Percentiles rank a stretch among this genome's conserved stretches.
phyloP scores from a whole-genome alignment of 2,329 filamentous ascomycete genomes.

The Coniella vitis region DNA sequence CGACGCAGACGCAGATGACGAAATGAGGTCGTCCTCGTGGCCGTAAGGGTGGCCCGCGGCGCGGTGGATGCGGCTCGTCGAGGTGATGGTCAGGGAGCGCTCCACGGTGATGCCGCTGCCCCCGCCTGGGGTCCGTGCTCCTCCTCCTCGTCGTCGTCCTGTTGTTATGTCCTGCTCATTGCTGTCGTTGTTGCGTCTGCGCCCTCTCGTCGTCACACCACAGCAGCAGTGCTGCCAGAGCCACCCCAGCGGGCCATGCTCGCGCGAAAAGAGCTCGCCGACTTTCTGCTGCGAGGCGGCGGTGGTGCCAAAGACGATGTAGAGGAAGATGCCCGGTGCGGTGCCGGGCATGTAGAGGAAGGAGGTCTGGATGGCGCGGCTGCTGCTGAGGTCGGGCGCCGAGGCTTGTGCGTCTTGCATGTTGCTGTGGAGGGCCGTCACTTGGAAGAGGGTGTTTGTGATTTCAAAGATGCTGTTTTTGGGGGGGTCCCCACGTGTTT shows the following conservation, averaged over 20 bases:
- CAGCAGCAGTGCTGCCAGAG: background rate
- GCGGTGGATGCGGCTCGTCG: conserved; percentile 1
- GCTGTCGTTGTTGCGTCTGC: too few relatives aligned
- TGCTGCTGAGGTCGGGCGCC: conserved; percentile 16
- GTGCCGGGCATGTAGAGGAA: conserved; percentile 20
- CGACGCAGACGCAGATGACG: background rate
- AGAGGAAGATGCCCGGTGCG: conserved; percentile 19
- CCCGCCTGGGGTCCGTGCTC: background rate
- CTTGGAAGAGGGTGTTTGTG: conserved; percentile 23
- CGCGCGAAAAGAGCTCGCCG: conserved; percentile 14
- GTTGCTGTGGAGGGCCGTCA: conserved; percentile 19
- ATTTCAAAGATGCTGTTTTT: conserved; percentile 20
- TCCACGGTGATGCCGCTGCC: conserved; percentile 10
- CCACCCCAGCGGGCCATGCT: too few relatives aligned
- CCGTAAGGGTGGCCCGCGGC: background rate
- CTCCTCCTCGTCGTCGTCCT: too few relatives aligned
- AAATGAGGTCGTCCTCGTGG: background rate
- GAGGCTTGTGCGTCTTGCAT: conserved; percentile 9
- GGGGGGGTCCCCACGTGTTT: too few relatives aligned
- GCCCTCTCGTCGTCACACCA: background rate
- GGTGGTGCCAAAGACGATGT: conserved; percentile 21
- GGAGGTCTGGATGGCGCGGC: conserved; percentile 15
- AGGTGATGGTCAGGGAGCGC: conserved; percentile 13
- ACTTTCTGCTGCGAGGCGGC: conserved; percentile 18
- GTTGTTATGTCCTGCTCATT: too few relatives aligned